Percentiles rank a stretch among this genome's conserved stretches.
Conservation (phyloP, 495 filamentous ascomycete species). For the Aspergillus sparsus region DNA sequence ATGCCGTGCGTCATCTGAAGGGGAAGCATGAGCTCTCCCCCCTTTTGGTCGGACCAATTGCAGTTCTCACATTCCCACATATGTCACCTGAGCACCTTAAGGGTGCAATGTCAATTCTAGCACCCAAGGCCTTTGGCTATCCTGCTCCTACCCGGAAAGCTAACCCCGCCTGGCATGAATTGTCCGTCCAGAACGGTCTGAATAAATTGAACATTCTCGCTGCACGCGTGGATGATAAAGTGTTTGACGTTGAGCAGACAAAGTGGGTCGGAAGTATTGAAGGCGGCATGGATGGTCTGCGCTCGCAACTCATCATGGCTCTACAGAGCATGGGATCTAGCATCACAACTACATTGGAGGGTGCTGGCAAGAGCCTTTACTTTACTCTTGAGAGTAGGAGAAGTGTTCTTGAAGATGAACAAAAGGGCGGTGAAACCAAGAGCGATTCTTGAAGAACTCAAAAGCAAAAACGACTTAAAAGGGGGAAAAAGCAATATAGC, state of each 20-base stretch:
- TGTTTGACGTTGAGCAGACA: slow-evolving; percentile 77
- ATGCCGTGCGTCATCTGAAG: slow-evolving; percentile 54
- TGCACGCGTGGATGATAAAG: slow-evolving; percentile 76
- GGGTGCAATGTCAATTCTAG: slow-evolving; percentile 71
- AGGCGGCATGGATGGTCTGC: slow-evolving; percentile 77
- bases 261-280: slow-evolving; percentile 85
- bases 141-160: slow-evolving; percentile 71
- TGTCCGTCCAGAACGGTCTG: slow-evolving; percentile 71
- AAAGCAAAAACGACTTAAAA: too few species aligned
- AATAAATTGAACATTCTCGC: slow-evolving; percentile 85
- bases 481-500: neutral
- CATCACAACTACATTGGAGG: slow-evolving; percentile 72
- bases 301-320: slow-evolving; percentile 76
- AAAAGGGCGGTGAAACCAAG: slow-evolving; percentile 43
- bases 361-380: slow-evolving; percentile 75
- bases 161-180: slow-evolving; percentile 79
- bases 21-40: slow-evolving; percentile 68
- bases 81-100: slow-evolving; percentile 82
- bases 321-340: slow-evolving; percentile 74
- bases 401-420: slow-evolving; percentile 74
- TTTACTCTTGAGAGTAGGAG: slow-evolving; percentile 78
- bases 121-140: slow-evolving; percentile 69
- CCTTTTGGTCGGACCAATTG: slow-evolving; percentile 77
- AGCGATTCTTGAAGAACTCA: slow-evolving; percentile 30
- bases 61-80: slow-evolving; percentile 74